These are phyloP conservation scores for Magnolia officinalis DNA, from an alignment of 164 flowering plant species.

Conservation along the genomic window DNA sequence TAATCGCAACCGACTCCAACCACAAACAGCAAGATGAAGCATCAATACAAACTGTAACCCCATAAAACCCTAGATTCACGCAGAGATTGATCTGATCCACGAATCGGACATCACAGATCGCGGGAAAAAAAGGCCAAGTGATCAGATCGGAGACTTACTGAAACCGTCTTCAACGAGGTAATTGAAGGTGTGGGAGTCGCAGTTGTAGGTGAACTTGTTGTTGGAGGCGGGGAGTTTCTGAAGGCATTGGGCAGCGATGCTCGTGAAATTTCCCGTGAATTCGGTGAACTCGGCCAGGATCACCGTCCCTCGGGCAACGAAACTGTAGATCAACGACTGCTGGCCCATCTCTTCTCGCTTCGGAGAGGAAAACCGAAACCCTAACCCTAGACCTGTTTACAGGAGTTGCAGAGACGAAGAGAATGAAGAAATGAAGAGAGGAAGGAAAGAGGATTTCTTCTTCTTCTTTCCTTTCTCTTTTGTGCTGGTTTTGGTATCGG, in stretches of 20 bases:
- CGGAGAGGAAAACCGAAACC: slow-evolving; percentile 1
- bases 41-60: neutral
- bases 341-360: slow-evolving; percentile 16
- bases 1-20: neutral
- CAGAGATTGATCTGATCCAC: neutral
- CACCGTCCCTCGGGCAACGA: slow-evolving; percentile 25
- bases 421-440: neutral
- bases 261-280: slow-evolving; percentile 23
- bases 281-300: slow-evolving; percentile 25
- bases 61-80: neutral
- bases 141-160: slow-evolving; percentile 11
- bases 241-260: slow-evolving; percentile 24
- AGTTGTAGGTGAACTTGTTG: slow-evolving; percentile 28
- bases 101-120: neutral
- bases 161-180: slow-evolving; percentile 26
- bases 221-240: slow-evolving; percentile 23
- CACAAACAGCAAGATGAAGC: neutral
- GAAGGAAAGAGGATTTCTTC: neutral
- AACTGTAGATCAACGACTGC: slow-evolving; percentile 24
- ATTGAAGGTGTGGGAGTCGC: slow-evolving; percentile 26
- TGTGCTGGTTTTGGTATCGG: neutral
- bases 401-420: neutral
- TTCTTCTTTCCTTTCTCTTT: neutral
- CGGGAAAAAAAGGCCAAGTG: neutral
- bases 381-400: slow-evolving; percentile 3